Conservation (phyloP, 169 alveolate genomes). For the Cystoisospora suis region DNA sequence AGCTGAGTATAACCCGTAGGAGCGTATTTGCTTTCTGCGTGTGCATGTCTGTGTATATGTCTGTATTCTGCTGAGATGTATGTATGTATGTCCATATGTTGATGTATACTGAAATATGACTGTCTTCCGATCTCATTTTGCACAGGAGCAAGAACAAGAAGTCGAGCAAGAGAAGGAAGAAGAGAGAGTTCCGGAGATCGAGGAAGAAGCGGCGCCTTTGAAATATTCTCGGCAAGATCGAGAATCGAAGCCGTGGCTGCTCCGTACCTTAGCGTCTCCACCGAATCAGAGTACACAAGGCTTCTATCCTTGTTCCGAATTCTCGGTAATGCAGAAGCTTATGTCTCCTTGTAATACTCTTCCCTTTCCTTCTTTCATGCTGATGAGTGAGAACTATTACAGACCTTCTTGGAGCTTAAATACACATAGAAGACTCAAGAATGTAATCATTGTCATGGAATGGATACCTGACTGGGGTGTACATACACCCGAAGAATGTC, state of each 20-base stretch:
- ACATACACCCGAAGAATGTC: neutral
- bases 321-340: conserved; percentile 52
- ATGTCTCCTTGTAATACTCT: conserved; percentile 18
- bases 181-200: conserved; percentile 47
- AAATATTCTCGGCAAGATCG: conserved; percentile 49
- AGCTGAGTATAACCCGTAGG: too few relatives aligned
- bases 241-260: conserved; percentile 53
- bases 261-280: conserved; percentile 28
- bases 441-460: conserved; percentile 59
- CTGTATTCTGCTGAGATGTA: too few relatives aligned
- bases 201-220: conserved; percentile 42
- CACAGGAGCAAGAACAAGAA: conserved; percentile 70
- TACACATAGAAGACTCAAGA: conserved; percentile 43
- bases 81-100: neutral
- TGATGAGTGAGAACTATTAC: conserved; percentile 31
- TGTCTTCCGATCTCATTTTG: neutral
- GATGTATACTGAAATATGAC: neutral
- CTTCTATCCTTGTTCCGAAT: conserved; percentile 32
- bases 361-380: conserved; percentile 54
- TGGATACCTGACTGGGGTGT: conserved; percentile 63
- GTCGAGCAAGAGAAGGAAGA: conserved; percentile 66
- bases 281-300: conserved; percentile 48
- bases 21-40: too few relatives aligned
- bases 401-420: conserved; percentile 28
- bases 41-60: neutral